A percentile compares a stretch with the other conserved stretches of the same genome.
phyloP scores from a whole-genome alignment of 2,329 filamentous ascomycete species.

The Huntiella savannae region DNA sequence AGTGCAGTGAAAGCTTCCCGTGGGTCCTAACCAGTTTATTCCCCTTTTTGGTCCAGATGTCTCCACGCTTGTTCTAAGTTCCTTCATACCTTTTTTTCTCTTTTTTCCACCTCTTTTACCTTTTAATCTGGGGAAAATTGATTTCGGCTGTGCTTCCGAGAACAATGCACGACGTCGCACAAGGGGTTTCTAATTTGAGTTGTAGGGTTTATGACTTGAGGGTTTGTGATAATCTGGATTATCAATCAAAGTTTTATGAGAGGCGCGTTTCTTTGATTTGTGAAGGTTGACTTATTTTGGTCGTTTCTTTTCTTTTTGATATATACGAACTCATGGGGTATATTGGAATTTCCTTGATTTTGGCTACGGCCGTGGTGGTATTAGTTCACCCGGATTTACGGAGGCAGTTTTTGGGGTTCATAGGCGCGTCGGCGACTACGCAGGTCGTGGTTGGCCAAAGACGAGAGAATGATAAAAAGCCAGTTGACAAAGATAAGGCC shows the following conservation, averaged over 20 bases:
- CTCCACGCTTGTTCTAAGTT: no score
- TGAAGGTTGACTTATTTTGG: background rate
- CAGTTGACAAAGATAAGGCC: background rate
- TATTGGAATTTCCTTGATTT: conserved; percentile 40
- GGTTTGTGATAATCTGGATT: no score
- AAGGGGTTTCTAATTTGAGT: background rate
- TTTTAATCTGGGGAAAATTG: no score
- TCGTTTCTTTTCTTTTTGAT: background rate
- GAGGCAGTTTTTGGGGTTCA: conserved; percentile 20
- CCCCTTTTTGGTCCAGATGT: no score
- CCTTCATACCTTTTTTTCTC: no score
- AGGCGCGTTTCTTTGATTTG: no score
- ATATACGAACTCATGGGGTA: conserved; percentile 27
- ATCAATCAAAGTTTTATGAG: no score
- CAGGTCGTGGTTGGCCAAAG: no score
- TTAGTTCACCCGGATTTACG: conserved; percentile 32
- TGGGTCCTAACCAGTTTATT: no score
- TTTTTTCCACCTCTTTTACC: no score
- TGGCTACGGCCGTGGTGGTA: conserved; percentile 40
- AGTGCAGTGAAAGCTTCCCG: no score
- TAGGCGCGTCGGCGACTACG: background rate
- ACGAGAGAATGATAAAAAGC: background rate
- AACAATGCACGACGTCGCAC: background rate
- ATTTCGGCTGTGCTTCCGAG: no score
- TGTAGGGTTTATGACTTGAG: background rate